A percentile compares a stretch with the other conserved stretches of the same genome.
phyloP scores from a whole-genome alignment of 352 stramenopile species.

The Globisporangium solare region DNA sequence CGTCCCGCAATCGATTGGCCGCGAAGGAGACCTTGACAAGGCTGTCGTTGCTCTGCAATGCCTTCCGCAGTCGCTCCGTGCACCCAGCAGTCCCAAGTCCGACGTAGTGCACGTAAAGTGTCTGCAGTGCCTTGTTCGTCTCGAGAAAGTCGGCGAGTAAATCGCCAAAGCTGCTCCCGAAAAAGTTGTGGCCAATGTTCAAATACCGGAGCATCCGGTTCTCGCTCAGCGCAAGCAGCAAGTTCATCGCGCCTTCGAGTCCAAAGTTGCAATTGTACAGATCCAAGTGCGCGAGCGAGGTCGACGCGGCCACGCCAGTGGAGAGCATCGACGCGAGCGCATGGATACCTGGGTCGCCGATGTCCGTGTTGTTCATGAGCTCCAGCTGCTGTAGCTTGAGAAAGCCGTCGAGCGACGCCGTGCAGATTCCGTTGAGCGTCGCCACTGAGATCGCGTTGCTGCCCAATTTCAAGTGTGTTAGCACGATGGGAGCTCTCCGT shows the following conservation, averaged over 20 bases:
- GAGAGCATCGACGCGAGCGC: constrained; percentile 62
- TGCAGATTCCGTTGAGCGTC: constrained; percentile 42
- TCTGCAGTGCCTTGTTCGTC: constrained; percentile 43
- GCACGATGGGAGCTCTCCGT: constrained; percentile 17
- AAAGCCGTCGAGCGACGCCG: constrained; percentile 39
- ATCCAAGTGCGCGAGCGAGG: constrained; percentile 52
- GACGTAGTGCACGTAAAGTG: constrained; percentile 59
- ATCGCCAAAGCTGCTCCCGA: constrained; percentile 58
- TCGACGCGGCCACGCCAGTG: constrained; percentile 11
- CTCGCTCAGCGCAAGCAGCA: constrained; percentile 47
- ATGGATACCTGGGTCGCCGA: constrained; percentile 57
- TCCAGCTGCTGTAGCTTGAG: constrained; percentile 52
- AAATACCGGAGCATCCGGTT: constrained; percentile 55
- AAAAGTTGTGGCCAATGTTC: constrained; percentile 74
- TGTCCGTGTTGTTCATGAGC: constrained; percentile 59
- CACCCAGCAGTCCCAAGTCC: constrained; percentile 49
- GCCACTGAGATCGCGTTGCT: constrained; percentile 53
- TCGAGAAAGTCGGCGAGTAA: constrained; percentile 60
- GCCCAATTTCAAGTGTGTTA: constrained; percentile 46
- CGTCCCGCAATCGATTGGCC: constrained; percentile 66
- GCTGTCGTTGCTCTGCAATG: constrained; percentile 42
- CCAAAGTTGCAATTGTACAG: constrained; percentile 64
- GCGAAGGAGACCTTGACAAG: constrained; percentile 53
- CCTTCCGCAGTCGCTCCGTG: constrained; percentile 35
- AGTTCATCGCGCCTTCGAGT: constrained; percentile 49